Conservation (phyloP, 2,329 filamentous ascomycete species). For the Xylaria hypoxylon region DNA sequence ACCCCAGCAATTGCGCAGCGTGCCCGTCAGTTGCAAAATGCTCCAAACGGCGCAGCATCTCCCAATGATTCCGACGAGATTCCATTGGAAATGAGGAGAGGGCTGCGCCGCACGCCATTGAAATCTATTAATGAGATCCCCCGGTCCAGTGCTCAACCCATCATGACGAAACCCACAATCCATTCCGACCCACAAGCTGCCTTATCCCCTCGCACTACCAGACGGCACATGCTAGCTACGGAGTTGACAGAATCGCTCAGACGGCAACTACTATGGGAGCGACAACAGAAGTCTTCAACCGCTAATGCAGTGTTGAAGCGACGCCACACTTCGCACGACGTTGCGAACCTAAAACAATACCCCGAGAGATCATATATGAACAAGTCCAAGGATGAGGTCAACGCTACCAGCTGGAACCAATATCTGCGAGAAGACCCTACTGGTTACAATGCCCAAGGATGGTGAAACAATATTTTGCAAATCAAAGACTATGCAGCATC, state of each 20-base stretch:
- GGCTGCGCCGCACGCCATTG: slow-evolving; percentile 61
- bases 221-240: slow-evolving; percentile 94
- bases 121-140: slow-evolving; percentile 72
- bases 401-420: slow-evolving; percentile 83
- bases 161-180: slow-evolving; percentile 77
- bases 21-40: slow-evolving; percentile 63
- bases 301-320: slow-evolving; percentile 90
- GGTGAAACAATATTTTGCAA: slow-evolving; percentile 64
- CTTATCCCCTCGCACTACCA: slow-evolving; percentile 89
- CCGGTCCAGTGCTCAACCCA: slow-evolving; percentile 78
- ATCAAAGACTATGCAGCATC: slow-evolving; percentile 26
- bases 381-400: slow-evolving; percentile 68
- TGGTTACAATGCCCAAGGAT: slow-evolving; percentile 87
- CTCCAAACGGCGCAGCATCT: slow-evolving; percentile 59
- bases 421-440: slow-evolving; percentile 86
- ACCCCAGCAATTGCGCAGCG: slow-evolving; percentile 76
- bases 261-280: slow-evolving; percentile 92
- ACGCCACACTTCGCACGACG: slow-evolving; percentile 88
- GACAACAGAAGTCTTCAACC: slow-evolving; percentile 91
- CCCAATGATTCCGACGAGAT: slow-evolving; percentile 72
- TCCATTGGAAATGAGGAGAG: slow-evolving; percentile 73
- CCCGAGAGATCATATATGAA: slow-evolving; percentile 74
- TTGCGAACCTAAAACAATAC: slow-evolving; percentile 87
- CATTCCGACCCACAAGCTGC: slow-evolving; percentile 73
- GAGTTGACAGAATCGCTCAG: slow-evolving; percentile 94